These are phyloP conservation scores for Amorphotheca resinae DNA, from an alignment of 495 filamentous ascomycete genomes.

Conservation along the genomic window DNA sequence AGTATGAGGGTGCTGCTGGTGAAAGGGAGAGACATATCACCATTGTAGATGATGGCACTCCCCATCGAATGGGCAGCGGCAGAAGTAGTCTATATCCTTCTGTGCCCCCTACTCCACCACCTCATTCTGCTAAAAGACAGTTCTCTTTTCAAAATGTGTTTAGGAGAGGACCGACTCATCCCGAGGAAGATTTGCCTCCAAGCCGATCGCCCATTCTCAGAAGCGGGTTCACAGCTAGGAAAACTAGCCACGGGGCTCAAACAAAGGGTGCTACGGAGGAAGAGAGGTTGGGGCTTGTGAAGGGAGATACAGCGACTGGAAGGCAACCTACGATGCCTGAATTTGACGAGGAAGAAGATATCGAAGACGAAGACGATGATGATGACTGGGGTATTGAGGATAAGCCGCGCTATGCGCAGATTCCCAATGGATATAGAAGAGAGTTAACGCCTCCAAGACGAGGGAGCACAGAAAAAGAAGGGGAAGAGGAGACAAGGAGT, in stretches of 20 bases:
- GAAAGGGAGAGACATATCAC: constrained; percentile 27
- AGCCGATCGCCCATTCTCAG: constrained; percentile 21
- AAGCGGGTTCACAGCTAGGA: constrained; percentile 30
- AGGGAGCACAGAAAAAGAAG: constrained; percentile 3
- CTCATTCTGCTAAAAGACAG: constrained; percentile 53
- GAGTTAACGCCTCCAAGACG: constrained; percentile 9
- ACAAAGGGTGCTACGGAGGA: constrained; percentile 64
- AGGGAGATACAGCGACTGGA: constrained; percentile 46
- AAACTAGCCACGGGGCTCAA: constrained; percentile 33
- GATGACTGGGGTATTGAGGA: constrained; percentile 2
- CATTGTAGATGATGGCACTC: constrained; percentile 20
- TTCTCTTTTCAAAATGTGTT: constrained; percentile 89
- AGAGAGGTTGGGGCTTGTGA: constrained; percentile 75
- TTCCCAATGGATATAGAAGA: constrained; percentile 2
- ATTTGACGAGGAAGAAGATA: constrained; percentile 24
- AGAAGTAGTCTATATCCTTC: constrained; percentile 16
- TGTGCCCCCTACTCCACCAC: constrained; percentile 34
- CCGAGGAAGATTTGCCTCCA: constrained; percentile 29
- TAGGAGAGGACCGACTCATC: constrained; percentile 21
- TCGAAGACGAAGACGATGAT: constrained; percentile 3
- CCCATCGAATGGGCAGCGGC: constrained; percentile 23
- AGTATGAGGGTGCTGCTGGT: constrained; percentile 27
- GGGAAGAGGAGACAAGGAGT: constrained; percentile 6
- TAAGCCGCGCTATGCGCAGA: not conserved
- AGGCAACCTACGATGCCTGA: constrained; percentile 26